Evolutionary conservation across 441 rosid species (phyloP), one percentile per base, ranked within the genome.

Genomic region (Populus hybrid): DNA sequence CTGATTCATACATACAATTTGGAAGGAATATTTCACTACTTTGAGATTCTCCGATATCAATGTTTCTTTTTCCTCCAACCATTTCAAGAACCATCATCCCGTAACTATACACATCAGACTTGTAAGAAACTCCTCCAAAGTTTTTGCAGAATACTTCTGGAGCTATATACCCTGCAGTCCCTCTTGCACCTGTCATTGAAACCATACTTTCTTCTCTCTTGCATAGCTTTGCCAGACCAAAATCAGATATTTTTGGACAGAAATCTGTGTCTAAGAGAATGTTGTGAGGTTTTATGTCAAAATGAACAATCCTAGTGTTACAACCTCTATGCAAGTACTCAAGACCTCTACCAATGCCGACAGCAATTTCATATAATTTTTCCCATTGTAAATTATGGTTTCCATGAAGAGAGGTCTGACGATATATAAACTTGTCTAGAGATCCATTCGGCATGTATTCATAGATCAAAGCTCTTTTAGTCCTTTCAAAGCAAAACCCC

Each of bases 261-360:
- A 90, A 83, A 4, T 82, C 81, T 8, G 82, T 79, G n/a, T 88
- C 87, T 4, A 86, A 65, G 9, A 88, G 82, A 50, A 88, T 82
- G 38, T 87, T 89, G 0, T 87, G 88, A 26, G 93, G 90, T 21
- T 91, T 90, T 23, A 90, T 89, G 59, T 88, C 91, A 7, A 91
- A 86, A 72, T 89, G 89, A 33, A 91, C 77, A 53, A 91, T 90
- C 69, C 87, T 86, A 4, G 87, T 85, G 81, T 72, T 87, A 73
- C 96, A 90, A 18, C 91, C 88, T 1, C 67, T 61, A 53, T 88
- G 94, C 11, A 89, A 73, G 78, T 76, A 81, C 61, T 79, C 83
- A 6, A 81, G 78, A 24, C 87, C 84, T 53, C 78, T 63, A 26
- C 79, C 83, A 21, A 72, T 26, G 6, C 87, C 80, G 3, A 74